phyloP scores from a whole-genome alignment of 306 rosid species.

The Elaeagnus macrophylla region DNA sequence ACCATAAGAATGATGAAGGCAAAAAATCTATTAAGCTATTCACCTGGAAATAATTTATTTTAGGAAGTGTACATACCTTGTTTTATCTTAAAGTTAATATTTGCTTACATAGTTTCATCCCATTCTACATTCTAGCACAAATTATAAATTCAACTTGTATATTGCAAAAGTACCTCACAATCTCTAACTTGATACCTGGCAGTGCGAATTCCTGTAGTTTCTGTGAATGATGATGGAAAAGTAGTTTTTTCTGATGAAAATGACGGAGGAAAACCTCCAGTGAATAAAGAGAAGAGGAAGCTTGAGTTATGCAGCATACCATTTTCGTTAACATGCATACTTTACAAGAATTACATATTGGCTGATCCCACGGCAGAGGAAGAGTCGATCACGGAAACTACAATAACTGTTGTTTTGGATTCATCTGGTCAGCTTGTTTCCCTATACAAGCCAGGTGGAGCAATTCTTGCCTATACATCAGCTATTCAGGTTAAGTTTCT shows the following conservation, averaged over 20 bases:
- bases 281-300: conserved; percentile 68
- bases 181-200: conserved; percentile 18
- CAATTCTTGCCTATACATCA: conserved; percentile 61
- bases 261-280: conserved; percentile 44
- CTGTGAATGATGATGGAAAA: conserved; percentile 71
- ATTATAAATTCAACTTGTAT: background rate
- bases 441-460: conserved; percentile 84
- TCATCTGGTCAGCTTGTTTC: conserved; percentile 65
- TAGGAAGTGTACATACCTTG: too few relatives aligned
- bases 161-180: background rate
- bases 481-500: conserved; percentile 58
- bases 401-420: conserved; percentile 68
- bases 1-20: too few relatives aligned
- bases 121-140: too few relatives aligned
- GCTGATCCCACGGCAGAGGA: conserved; percentile 90
- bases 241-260: conserved; percentile 53
- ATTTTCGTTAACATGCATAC: conserved; percentile 70
- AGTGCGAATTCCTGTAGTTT: conserved; percentile 76
- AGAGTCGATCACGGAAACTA: conserved; percentile 79
- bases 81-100: too few relatives aligned
- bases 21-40: too few relatives aligned
- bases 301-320: conserved; percentile 58
- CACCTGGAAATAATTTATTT: too few relatives aligned
- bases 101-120: too few relatives aligned
- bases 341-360: conserved; percentile 69